These are phyloP conservation scores for Syzygium grande DNA, from an alignment of 345 rosid genomes.

Conservation along the genomic window DNA sequence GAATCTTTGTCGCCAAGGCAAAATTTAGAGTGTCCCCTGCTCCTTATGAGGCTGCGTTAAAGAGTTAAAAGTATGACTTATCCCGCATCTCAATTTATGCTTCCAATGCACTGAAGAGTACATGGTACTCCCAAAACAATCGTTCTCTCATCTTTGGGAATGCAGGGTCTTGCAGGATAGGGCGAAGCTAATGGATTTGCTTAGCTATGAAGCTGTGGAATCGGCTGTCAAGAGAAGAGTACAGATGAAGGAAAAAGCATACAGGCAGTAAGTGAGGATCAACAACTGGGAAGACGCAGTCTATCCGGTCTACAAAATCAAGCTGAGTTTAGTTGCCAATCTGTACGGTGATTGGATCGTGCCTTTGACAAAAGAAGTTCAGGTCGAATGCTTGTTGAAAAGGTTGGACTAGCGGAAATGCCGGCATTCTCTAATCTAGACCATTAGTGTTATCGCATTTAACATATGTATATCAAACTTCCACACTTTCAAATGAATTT, in stretches of 20 bases:
- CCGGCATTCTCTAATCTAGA: neutral
- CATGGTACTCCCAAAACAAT: neutral
- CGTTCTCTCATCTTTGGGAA: neutral
- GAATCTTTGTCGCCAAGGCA: neutral
- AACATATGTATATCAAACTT: neutral
- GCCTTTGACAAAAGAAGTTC: conserved; percentile 69
- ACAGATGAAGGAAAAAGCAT: conserved; percentile 43
- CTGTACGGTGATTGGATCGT: conserved; percentile 55
- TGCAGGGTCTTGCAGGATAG: conserved; percentile 30
- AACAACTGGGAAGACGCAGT: conserved; percentile 2
- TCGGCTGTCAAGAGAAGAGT: conserved; percentile 44
- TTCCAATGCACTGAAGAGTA: neutral
- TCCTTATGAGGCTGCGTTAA: neutral
- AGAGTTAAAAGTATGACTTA: neutral
- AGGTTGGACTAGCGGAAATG: conserved; percentile 31
- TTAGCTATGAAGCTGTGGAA: conserved; percentile 46
- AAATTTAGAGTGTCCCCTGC: neutral
- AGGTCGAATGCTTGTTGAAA: conserved; percentile 51
- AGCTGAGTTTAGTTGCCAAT: conserved; percentile 44
- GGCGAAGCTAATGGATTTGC: conserved; percentile 33
- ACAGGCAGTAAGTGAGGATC: conserved; percentile 24
- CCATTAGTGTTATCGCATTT: neutral
- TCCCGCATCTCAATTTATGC: neutral
- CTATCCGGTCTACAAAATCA: conserved; percentile 44
- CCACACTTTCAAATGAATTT: neutral